phyloP scores from a whole-genome alignment of 202 grass and related monocot species.

The Setaria italica region DNA sequence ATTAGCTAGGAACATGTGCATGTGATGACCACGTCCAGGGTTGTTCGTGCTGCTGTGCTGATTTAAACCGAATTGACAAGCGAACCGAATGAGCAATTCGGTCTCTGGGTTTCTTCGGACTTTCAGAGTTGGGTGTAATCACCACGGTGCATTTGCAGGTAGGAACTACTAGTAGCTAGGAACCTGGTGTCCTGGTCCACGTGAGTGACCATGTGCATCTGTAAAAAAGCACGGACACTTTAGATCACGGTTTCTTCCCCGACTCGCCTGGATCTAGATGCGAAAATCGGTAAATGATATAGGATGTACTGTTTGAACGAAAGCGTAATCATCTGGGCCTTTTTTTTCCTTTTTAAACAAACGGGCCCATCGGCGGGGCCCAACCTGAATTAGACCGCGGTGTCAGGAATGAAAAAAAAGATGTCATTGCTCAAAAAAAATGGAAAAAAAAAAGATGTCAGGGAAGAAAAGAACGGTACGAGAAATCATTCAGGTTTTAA shows the following conservation, averaged over 20 bases:
- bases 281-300: constrained; percentile 6
- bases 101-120: not conserved
- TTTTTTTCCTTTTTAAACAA: constrained; percentile 9
- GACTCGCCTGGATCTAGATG: not conserved
- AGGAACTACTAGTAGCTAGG: not conserved
- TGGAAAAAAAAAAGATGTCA: not conserved
- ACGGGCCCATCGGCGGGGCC: not conserved
- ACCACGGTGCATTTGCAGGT: constrained; percentile 15
- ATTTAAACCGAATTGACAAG: constrained; percentile 7
- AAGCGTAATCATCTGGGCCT: not conserved
- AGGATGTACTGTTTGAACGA: not conserved
- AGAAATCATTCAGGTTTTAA: not conserved
- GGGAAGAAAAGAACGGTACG: not conserved
- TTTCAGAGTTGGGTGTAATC: not conserved
- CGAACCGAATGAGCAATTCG: not conserved
- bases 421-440: too few relatives aligned
- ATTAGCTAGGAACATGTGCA: not conserved
- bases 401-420: not conserved
- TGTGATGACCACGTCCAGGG: not conserved
- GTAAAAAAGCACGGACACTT: constrained; percentile 53
- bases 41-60: not conserved
- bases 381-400: not conserved
- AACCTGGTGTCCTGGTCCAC: constrained; percentile 13
- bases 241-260: constrained; percentile 10
- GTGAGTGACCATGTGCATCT: constrained; percentile 40